phyloP scores from a whole-genome alignment of 495 filamentous ascomycete genomes.

The Clavariopsis aquatica region DNA sequence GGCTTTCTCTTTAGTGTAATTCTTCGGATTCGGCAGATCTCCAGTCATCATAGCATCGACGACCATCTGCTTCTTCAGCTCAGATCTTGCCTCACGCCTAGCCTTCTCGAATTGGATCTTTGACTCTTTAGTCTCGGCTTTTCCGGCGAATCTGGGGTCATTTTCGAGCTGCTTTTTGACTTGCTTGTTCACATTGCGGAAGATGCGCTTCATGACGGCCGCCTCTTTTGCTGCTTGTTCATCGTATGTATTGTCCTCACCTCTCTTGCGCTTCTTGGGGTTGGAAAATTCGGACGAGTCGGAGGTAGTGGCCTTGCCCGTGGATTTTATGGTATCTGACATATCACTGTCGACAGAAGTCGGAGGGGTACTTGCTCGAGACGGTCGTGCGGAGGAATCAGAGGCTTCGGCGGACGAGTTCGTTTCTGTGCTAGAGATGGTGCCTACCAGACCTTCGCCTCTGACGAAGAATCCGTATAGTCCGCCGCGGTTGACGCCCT shows the following conservation, averaged over 20 bases:
- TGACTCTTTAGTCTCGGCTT: conserved; percentile 7
- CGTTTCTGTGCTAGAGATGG: conserved; percentile 46
- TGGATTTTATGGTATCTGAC: background rate
- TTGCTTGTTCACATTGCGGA: background rate
- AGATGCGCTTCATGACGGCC: background rate
- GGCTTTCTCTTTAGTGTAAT: conserved; percentile 7
- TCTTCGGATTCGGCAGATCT: conserved; percentile 20
- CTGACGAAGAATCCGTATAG: conserved; percentile 81
- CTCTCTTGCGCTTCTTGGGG: conserved; percentile 31
- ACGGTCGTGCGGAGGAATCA: conserved; percentile 10
- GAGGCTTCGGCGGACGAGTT: conserved; percentile 19
- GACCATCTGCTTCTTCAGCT: conserved; percentile 12
- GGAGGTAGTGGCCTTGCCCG: background rate
- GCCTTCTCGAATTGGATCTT: conserved; percentile 14
- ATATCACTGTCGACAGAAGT: conserved; percentile 4
- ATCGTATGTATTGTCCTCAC: conserved; percentile 9
- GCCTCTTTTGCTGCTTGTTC: background rate
- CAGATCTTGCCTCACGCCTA: conserved; percentile 18
- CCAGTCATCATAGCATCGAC: conserved; percentile 14
- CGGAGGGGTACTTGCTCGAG: conserved; percentile 25
- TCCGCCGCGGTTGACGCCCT: conserved; percentile 50
- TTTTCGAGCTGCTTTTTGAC: background rate
- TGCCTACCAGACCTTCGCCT: conserved; percentile 72
- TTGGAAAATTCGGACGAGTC: background rate
- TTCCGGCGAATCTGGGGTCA: background rate